A percentile compares a stretch with the other conserved stretches of the same genome.
phyloP scores from a whole-genome alignment of 768 basidiomycete genomes.

The Scleroderma citrinum region DNA sequence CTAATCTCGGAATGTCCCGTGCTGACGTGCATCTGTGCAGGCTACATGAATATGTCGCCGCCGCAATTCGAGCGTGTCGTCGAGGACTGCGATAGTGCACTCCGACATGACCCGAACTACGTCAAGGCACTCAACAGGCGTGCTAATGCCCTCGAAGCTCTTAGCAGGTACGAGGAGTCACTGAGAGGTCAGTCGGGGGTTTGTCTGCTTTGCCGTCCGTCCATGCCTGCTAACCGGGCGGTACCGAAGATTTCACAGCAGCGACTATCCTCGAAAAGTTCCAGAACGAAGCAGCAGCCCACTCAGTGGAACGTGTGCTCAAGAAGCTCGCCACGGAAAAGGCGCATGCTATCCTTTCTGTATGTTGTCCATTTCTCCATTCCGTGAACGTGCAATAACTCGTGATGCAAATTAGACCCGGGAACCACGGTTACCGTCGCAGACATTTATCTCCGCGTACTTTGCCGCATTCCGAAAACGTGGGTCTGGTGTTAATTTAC shows the following conservation, averaged over 20 bases:
- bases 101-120: slow-evolving; percentile 77
- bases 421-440: slow-evolving; percentile 79
- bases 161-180: slow-evolving; percentile 69
- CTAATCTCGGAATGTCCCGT: not conserved
- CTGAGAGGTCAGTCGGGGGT: slow-evolving; percentile 70
- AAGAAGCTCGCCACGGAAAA: slow-evolving; percentile 73
- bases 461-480: slow-evolving; percentile 94
- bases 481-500: slow-evolving; percentile 34
- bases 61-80: slow-evolving; percentile 81
- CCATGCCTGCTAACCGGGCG: not conserved
- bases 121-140: slow-evolving; percentile 90
- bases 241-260: slow-evolving; percentile 80
- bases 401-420: too few species aligned
- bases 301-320: slow-evolving; percentile 87
- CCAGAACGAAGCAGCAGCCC: slow-evolving; percentile 71
- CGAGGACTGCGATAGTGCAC: slow-evolving; percentile 82
- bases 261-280: slow-evolving; percentile 93
- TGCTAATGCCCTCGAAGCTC: slow-evolving; percentile 75
- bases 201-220: too few species aligned
- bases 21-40: slow-evolving; percentile 30
- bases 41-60: slow-evolving; percentile 87
- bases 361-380: slow-evolving; percentile 24
- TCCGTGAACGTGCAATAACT: too few species aligned
- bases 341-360: slow-evolving; percentile 65
- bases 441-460: slow-evolving; percentile 91